phyloP scores from a whole-genome alignment of 169 alveolate species.

The Theileria orientalis region DNA sequence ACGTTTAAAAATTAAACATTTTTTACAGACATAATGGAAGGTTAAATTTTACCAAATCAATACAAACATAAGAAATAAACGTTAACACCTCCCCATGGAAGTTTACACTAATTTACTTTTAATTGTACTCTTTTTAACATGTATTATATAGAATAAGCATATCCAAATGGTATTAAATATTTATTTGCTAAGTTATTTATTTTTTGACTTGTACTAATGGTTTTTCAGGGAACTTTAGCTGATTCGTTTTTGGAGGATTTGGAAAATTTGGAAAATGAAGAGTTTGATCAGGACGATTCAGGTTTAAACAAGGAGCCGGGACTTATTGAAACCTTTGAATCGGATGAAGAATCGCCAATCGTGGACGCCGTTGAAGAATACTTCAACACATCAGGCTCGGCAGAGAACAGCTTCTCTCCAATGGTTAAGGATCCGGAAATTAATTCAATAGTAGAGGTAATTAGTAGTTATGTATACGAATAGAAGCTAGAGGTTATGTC shows the following conservation, averaged over 20 bases:
- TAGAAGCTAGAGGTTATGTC: too few species aligned
- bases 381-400: constrained; percentile 27
- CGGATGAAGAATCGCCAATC: constrained; percentile 73
- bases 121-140: not conserved
- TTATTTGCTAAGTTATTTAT: not conserved
- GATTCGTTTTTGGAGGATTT: constrained; percentile 74
- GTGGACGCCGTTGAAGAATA: constrained; percentile 76
- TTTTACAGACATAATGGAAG: not conserved
- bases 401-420: constrained; percentile 23
- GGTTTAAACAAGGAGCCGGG: constrained; percentile 7
- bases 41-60: too few species aligned
- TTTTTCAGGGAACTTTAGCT: constrained; percentile 70
- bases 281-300: constrained; percentile 43
- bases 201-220: not conserved
- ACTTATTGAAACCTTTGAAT: constrained; percentile 21
- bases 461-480: not conserved
- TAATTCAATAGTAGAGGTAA: constrained; percentile 64
- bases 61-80: not conserved
- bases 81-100: constrained; percentile 20
- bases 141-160: not conserved
- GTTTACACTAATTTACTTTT: not conserved
- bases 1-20: constrained; percentile 1
- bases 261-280: constrained; percentile 67
- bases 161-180: constrained; percentile 3
- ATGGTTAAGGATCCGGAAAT: constrained; percentile 59